phyloP scores from a whole-genome alignment of 352 stramenopile species.

The Halophytophthora polymorphica region DNA sequence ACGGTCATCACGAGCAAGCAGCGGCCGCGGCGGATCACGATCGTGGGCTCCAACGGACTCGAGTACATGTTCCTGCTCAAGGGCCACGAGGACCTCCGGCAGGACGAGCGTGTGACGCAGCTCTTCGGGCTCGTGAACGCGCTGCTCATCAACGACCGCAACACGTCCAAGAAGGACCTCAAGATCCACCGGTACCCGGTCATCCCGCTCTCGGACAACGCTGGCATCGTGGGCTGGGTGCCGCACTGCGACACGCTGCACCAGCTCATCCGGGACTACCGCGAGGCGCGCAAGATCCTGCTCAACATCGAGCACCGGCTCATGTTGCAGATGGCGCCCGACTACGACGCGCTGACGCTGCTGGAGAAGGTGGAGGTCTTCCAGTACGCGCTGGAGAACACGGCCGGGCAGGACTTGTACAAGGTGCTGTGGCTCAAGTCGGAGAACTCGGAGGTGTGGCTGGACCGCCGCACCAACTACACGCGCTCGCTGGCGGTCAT shows the following conservation, averaged over 20 bases:
- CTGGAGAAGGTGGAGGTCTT: conserved; percentile 99
- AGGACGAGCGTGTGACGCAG: conserved; percentile 99
- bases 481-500: conserved; percentile 99
- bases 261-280: conserved; percentile 96
- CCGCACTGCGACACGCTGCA: conserved; percentile 99
- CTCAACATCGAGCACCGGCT: conserved; percentile 97
- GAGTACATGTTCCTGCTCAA: conserved; percentile 99
- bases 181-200: conserved; percentile 98
- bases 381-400: conserved; percentile 91
- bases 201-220: conserved; percentile 97
- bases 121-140: conserved; percentile 99
- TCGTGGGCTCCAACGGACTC: conserved; percentile 97
- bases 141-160: conserved; percentile 95
- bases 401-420: conserved; percentile 97
- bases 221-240: conserved; percentile 98
- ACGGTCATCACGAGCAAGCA: conserved; percentile 99
- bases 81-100: conserved; percentile 99
- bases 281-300: conserved; percentile 91
- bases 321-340: conserved; percentile 96
- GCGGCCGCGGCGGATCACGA: conserved; percentile 97
- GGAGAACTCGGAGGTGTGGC: conserved; percentile 98
- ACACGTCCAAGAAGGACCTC: conserved; percentile 98
- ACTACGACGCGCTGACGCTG: conserved; percentile 98
- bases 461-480: conserved; percentile 98
- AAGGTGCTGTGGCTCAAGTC: conserved; percentile 99